Evolutionary conservation across 306 rosid genomes (phyloP), one percentile per base, ranked within the genome.

Genomic region (Biancaea sappan): DNA sequence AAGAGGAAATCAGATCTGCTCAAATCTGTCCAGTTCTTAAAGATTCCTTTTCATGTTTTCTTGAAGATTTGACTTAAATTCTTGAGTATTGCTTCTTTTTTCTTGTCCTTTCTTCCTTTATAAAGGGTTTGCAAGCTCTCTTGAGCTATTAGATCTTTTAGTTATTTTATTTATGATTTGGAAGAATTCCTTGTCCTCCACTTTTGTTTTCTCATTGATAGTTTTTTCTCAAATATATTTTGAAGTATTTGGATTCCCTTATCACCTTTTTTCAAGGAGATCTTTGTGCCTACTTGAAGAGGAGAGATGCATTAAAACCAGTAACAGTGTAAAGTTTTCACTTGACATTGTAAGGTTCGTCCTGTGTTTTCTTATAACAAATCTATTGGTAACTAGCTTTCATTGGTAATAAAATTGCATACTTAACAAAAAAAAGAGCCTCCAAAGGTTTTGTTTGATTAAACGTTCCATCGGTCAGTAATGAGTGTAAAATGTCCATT

Each of bases 261-360:
- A 31, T 46, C 72, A 31, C 54, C 43, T 77, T 68, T n/a, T 79
- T 79, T 78, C 76, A 92, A 95, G 98, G 93, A 68, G 98, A 90
- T 76, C 82, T 93, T 12, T 10, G 76, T 77, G 87, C 89, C 70
- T 93, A 76, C 81, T 76, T 93, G 82, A 85, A 82, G 74, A 77
- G 71, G 68, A 93, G 85, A 87, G 86, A 88, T 83, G 82, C 91
- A 47, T 81, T 90, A 46, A 88, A 86, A 81, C 85, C 92, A 64
- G 44, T 13, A 44, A 72, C 26, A 43, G 95, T 58, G 79, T 93
- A 67, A 88, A 86, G 74, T 90, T 90, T 88, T 94, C 98, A 50
- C 96, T 93, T 61, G 98, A 93, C 78, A 93, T 93, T 86, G 92
- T 95, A 50, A 88, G 98, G 98, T 92, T 64, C 65, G 86, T 81